Evolutionary conservation across 768 basidiomycete genomes (phyloP).

Genomic region (Lepiota brunneoincarnata): DNA sequence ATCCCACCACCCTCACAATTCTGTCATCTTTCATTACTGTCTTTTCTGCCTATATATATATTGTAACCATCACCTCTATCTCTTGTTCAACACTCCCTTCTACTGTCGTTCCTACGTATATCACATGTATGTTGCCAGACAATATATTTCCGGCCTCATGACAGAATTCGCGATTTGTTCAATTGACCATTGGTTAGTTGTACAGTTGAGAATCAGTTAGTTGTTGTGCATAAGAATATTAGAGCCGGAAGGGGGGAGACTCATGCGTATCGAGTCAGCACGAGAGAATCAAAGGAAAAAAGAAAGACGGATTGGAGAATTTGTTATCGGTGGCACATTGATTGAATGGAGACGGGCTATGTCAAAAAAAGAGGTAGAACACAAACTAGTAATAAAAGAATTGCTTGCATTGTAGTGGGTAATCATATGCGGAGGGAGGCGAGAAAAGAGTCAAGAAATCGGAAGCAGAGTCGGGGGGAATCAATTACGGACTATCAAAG

Average conservation of each 20-base stretch:
- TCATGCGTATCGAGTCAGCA: no score
- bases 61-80: no score
- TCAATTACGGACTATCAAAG: conserved; percentile 14
- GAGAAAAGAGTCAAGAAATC: conserved; percentile 1
- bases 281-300: neutral
- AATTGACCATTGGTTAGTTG: neutral
- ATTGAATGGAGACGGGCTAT: neutral
- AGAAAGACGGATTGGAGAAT: neutral
- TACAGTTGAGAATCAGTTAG: neutral
- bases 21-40: neutral
- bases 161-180: neutral
- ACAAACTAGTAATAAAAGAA: conserved; percentile 3
- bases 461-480: neutral
- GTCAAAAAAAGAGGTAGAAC: conserved; percentile 2
- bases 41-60: neutral
- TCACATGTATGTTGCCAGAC: neutral
- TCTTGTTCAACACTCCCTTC: neutral
- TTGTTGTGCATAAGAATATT: neutral
- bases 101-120: neutral
- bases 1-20: neutral
- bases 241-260: neutral
- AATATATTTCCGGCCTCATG: no score
- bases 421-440: conserved; percentile 1
- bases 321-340: conserved; percentile 1
- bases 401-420: conserved; percentile 4